Percentiles rank a stretch among this genome's conserved stretches.
phyloP scores from a whole-genome alignment of 2,329 filamentous ascomycete genomes.

The Zymoseptoria ardabiliae region DNA sequence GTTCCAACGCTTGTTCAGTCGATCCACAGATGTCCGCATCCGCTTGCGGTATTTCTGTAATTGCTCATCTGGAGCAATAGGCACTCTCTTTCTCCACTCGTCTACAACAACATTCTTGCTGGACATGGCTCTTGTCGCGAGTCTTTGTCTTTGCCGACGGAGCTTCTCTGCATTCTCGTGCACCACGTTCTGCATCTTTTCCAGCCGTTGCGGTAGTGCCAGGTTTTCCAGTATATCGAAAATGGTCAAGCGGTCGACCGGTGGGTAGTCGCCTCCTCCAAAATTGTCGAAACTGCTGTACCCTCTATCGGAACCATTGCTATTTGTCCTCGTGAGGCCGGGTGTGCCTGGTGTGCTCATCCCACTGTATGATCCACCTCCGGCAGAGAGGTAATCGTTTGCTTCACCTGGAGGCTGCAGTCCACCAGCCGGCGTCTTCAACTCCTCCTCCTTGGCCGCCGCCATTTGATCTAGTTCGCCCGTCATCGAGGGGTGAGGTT shows the following conservation, averaged over 20 bases:
- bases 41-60: conserved; percentile 81
- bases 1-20: conserved; percentile 77
- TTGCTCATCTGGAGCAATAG: conserved; percentile 75
- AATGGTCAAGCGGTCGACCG: conserved; percentile 80
- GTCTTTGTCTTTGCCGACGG: conserved; percentile 68
- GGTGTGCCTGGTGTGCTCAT: conserved; percentile 33
- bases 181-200: conserved; percentile 79
- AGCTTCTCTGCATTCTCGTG: conserved; percentile 80
- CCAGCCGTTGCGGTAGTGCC: conserved; percentile 78
- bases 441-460: conserved; percentile 25
- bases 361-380: conserved; percentile 29
- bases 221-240: conserved; percentile 93
- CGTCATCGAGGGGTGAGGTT: not conserved
- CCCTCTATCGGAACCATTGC: conserved; percentile 67
- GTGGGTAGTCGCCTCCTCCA: conserved; percentile 75
- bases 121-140: conserved; percentile 66
- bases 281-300: conserved; percentile 78
- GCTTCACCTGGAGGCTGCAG: conserved; percentile 9
- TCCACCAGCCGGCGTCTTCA: conserved; percentile 13
- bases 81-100: conserved; percentile 81
- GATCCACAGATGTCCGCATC: conserved; percentile 84
- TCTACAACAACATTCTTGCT: conserved; percentile 88
- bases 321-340: conserved; percentile 64
- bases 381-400: conserved; percentile 31
- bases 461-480: conserved; percentile 22